A percentile compares a stretch with the other conserved stretches of the same genome.
phyloP scores from a whole-genome alignment of 1,139 yeast species.

The Geotrichum europaeum region DNA sequence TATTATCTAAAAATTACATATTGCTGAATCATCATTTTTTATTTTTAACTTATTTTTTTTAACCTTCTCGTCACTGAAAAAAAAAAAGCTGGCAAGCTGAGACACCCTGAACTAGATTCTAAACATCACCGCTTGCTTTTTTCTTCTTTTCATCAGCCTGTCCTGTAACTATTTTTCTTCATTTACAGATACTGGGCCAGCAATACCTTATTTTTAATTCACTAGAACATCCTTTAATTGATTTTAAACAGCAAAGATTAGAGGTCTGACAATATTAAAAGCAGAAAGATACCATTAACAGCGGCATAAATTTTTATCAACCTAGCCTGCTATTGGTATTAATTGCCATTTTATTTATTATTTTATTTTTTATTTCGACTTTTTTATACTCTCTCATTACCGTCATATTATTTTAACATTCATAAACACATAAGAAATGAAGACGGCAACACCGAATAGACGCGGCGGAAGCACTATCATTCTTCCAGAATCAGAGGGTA shows the following conservation, averaged over 20 bases:
- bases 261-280: too few species aligned
- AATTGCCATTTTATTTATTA: background rate
- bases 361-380: too few species aligned
- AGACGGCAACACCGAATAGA: conserved; percentile 9
- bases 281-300: background rate
- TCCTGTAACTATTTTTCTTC: background rate
- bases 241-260: background rate
- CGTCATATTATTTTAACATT: too few species aligned
- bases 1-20: background rate
- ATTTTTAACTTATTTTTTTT: too few species aligned
- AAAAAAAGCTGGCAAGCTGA: background rate
- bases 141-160: background rate
- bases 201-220: background rate
- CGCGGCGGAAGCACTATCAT: conserved; percentile 4
- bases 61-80: background rate
- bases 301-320: background rate
- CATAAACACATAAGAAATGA: conserved; percentile 1
- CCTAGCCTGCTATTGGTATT: background rate
- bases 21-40: background rate
- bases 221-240: background rate
- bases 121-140: background rate
- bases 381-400: background rate
- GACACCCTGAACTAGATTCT: background rate
- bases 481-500: conserved; percentile 16
- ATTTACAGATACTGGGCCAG: background rate